Base-by-base conservation (phyloP, 2,329 filamentous ascomycete species). In the Metarhizium brunneum region DNA sequence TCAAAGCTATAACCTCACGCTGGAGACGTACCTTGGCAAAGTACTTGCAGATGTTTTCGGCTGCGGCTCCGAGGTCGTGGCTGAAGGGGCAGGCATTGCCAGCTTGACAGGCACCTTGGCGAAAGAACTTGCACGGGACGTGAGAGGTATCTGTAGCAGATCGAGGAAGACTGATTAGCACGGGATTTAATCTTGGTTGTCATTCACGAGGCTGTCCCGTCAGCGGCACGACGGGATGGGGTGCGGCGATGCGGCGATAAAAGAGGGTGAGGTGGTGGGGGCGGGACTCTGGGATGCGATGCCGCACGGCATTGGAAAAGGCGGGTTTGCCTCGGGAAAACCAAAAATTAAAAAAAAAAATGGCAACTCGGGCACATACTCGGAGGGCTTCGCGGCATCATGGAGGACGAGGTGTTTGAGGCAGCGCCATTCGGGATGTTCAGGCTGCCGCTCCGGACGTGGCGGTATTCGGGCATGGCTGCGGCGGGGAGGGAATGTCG, bases 61-160 rank as follows among this genome's bases (percentile, higher is more conserved):
- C 83, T 45, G 91, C 84, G 35, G 85, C 82, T 68, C 94, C 89
- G 61, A 94, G 85, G 61, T 95, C 92, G 75, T 99, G 94, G 65
- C 91, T 90, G 74, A 97, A 99, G 45, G 94, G 94, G 76, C 94
- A 99, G 62, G 92, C 90, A 70, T 88, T 89, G 64, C 94, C 94
- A 56, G 94, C 94, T 80, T 97, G 92, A 72, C 94, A 99, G 66
- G 90, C 86, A 70, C 92, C 92, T 76, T 96, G 90, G 54, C 91
- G 86, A 74, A 94, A 99, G 87, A 99, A 99, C 80, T 97, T 97
- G 87, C 94, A 99, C 43, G 94, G 94, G 48, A 99, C 94, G 76
- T 97, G 94, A 59, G 92, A 88, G 18, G 94, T 96, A 72, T 96
- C 92, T 96, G 61, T 58, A 52, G 30, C 32, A 52, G 13, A 30